Conservation (phyloP, 768 basidiomycete genomes). For the Lyophyllum semitale region DNA sequence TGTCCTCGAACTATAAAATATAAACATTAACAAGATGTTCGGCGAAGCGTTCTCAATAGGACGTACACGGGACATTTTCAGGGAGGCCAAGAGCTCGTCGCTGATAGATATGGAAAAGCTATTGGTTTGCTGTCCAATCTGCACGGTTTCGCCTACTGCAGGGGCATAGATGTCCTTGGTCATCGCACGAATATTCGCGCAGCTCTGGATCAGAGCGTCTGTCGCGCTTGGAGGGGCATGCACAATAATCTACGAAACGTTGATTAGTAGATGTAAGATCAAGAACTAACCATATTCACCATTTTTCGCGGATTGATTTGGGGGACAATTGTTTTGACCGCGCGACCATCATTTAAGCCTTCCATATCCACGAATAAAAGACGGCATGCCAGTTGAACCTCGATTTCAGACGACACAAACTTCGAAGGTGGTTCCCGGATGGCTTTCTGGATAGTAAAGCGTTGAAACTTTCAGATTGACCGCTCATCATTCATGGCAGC, state of each 20-base stretch:
- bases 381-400: conserved; percentile 82
- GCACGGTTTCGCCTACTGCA: conserved; percentile 68
- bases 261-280: conserved; percentile 3
- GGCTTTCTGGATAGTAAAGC: conserved; percentile 50
- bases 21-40: background rate
- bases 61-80: conserved; percentile 87
- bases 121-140: conserved; percentile 95
- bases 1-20: conserved; percentile 85
- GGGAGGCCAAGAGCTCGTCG: conserved; percentile 76
- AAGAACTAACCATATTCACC: conserved; percentile 44
- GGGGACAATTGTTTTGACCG: conserved; percentile 94
- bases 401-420: conserved; percentile 73
- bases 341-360: conserved; percentile 94
- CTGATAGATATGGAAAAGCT: conserved; percentile 94
- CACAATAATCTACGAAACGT: conserved; percentile 73
- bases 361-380: conserved; percentile 95
- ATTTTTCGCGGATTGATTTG: conserved; percentile 96
- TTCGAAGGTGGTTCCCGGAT: conserved; percentile 90
- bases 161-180: conserved; percentile 92
- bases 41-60: background rate
- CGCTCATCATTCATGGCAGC: background rate
- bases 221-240: conserved; percentile 73
- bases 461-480: conserved; percentile 8
- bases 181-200: conserved; percentile 83
- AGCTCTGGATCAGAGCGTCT: conserved; percentile 74